Evolutionary conservation across 2,329 filamentous ascomycete species (phyloP).

Genomic region (Cryphonectria nitschkei): DNA sequence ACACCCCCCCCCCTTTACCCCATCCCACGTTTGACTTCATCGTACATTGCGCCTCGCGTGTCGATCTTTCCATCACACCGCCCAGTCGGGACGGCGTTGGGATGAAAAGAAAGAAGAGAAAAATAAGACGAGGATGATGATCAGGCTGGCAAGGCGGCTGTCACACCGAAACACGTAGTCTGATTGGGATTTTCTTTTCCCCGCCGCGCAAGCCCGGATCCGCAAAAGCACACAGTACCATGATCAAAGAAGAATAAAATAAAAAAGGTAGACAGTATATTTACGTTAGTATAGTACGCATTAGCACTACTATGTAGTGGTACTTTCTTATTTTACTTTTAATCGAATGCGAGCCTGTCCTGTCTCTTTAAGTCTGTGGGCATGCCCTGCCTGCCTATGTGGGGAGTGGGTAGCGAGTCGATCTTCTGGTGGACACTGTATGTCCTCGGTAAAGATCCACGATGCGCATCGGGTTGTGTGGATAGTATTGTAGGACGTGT

Average conservation of each 20-base stretch:
- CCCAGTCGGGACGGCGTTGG: background rate
- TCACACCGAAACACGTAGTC: background rate
- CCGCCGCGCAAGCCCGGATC: too few species aligned
- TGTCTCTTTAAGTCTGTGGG: too few species aligned
- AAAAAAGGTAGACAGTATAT: too few species aligned
- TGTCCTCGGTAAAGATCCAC: background rate
- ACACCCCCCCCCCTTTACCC: background rate
- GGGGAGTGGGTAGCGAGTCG: background rate
- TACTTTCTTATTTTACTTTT: background rate
- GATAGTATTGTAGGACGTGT: background rate
- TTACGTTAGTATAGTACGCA: background rate
- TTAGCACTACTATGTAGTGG: background rate
- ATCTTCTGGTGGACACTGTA: background rate
- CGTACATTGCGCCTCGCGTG: background rate
- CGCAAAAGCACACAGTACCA: too few species aligned
- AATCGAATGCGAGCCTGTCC: background rate
- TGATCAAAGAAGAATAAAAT: too few species aligned
- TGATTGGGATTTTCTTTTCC: slow-evolving; percentile 7
- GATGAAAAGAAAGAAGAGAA: background rate
- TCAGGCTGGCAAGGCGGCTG: background rate
- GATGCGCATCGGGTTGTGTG: too few species aligned
- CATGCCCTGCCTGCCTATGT: too few species aligned
- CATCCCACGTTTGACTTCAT: slow-evolving; percentile 4
- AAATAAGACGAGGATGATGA: background rate
- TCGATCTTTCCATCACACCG: slow-evolving; percentile 6